These are phyloP conservation scores for Lentinula boryana DNA, from an alignment of 768 basidiomycete genomes.

Conservation along the genomic window DNA sequence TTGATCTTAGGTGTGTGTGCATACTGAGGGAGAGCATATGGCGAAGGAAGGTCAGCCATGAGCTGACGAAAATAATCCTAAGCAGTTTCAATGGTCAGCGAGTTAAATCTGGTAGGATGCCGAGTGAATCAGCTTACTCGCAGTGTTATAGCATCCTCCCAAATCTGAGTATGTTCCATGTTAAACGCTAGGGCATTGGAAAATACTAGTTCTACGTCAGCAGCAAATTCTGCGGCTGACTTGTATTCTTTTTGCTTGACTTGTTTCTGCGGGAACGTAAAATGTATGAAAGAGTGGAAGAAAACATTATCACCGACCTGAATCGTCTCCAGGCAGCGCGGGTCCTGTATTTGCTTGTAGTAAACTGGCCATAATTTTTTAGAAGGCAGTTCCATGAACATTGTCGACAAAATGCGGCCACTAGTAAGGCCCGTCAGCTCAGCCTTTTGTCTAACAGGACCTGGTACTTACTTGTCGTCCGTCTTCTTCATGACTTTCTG, in stretches of 20 bases:
- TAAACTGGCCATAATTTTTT: conserved; percentile 76
- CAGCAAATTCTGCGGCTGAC: conserved; percentile 63
- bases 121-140: conserved; percentile 37
- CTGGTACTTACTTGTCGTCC: conserved; percentile 53
- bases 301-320: conserved; percentile 44
- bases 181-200: conserved; percentile 88
- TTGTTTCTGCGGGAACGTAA: conserved; percentile 49
- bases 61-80: conserved; percentile 71
- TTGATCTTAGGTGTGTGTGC: conserved; percentile 48
- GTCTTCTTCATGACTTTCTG: conserved; percentile 71
- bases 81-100: conserved; percentile 4
- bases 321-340: conserved; percentile 73
- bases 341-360: conserved; percentile 73
- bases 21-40: conserved; percentile 60
- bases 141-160: conserved; percentile 69
- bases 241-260: conserved; percentile 77
- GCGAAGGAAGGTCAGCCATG: conserved; percentile 73
- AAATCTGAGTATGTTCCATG: conserved; percentile 75
- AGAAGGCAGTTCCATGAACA: conserved; percentile 82
- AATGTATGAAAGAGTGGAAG: not conserved
- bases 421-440: conserved; percentile 25
- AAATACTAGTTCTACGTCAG: conserved; percentile 87
- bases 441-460: not conserved
- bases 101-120: not conserved
- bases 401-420: conserved; percentile 59